Percentiles rank a stretch among this genome's conserved stretches.
Evolutionary conservation across 257 asterid species (phyloP).

Genomic region (Gentiana straminea): DNA sequence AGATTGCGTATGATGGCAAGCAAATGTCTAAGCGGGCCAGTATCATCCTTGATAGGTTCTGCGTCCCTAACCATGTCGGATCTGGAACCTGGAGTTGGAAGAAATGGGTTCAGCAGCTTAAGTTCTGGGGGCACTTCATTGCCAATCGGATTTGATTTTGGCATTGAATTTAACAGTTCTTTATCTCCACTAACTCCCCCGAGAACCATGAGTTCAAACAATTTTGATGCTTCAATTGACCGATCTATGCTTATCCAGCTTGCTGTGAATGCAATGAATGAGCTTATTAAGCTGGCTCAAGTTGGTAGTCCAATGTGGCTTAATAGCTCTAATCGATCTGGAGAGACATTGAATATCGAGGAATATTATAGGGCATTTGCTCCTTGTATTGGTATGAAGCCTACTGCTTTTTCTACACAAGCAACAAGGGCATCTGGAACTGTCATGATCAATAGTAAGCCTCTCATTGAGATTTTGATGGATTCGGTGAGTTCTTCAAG

Average conservation of each 20-base stretch:
- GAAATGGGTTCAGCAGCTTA: no score
- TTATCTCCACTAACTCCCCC: constrained; percentile 20
- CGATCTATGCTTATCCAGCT: constrained; percentile 40
- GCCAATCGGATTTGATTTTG: constrained; percentile 12
- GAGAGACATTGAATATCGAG: constrained; percentile 46
- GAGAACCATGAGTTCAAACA: constrained; percentile 20
- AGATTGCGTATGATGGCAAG: constrained; percentile 34
- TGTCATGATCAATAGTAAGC: constrained; percentile 28
- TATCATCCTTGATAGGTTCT: constrained; percentile 13
- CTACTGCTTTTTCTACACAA: constrained; percentile 40
- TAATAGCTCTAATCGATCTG: constrained; percentile 34
- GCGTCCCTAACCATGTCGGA: constrained; percentile 26
- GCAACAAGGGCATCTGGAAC: constrained; percentile 65
- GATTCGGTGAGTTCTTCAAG: constrained; percentile 40
- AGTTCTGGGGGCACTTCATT: constrained; percentile 27
- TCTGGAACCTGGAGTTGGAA: constrained; percentile 47
- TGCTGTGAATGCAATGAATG: constrained; percentile 60
- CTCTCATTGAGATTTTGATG: constrained; percentile 61
- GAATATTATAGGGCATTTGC: constrained; percentile 54
- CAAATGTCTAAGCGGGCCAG: constrained; percentile 44
- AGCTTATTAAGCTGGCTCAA: constrained; percentile 58
- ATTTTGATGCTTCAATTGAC: constrained; percentile 30
- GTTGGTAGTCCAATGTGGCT: constrained; percentile 60
- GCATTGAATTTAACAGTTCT: constrained; percentile 18
- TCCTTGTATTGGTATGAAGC: constrained; percentile 52